phyloP scores from a whole-genome alignment of 441 rosid species.

The Arabidopsis lyrata region DNA sequence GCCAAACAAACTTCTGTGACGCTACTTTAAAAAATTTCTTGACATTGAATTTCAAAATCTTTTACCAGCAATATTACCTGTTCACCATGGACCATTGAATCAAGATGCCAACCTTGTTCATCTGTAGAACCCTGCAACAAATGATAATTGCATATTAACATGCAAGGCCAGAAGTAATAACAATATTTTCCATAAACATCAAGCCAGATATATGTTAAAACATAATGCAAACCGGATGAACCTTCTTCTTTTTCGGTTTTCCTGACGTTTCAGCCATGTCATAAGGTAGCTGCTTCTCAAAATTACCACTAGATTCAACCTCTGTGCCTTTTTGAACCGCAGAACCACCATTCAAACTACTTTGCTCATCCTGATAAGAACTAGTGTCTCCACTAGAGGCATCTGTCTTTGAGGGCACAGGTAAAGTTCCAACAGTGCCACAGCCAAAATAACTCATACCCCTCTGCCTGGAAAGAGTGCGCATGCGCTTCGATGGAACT shows the following conservation, averaged over 20 bases:
- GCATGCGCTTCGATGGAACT: constrained; percentile 86
- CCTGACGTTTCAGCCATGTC: constrained; percentile 79
- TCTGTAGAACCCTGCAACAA: constrained; percentile 74
- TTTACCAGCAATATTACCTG: constrained; percentile 60
- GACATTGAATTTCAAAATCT: constrained; percentile 12
- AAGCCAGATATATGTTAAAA: constrained; percentile 31
- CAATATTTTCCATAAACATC: constrained; percentile 16
- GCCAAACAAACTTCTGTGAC: constrained; percentile 14
- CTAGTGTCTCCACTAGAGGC: constrained; percentile 98
- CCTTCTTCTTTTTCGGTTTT: constrained; percentile 83
- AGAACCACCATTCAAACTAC: constrained; percentile 81
- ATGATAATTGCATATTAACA: constrained; percentile 44
- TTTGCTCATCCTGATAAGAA: constrained; percentile 96
- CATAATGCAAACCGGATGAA: constrained; percentile 49
- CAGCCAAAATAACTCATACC: constrained; percentile 65
- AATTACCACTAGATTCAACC: constrained; percentile 79
- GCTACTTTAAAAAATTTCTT: constrained; percentile 5
- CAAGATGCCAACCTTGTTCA: constrained; percentile 86
- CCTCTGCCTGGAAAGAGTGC: constrained; percentile 93
- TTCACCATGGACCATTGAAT: constrained; percentile 65
- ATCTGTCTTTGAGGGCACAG: constrained; percentile 72
- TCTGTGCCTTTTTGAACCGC: constrained; percentile 79
- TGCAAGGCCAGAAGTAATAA: constrained; percentile 21
- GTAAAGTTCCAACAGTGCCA: constrained; percentile 62
- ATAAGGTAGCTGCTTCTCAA: constrained; percentile 74